A percentile compares a stretch with the other conserved stretches of the same genome.
phyloP scores from a whole-genome alignment of 148 eudicot species.

The Silene conica region DNA sequence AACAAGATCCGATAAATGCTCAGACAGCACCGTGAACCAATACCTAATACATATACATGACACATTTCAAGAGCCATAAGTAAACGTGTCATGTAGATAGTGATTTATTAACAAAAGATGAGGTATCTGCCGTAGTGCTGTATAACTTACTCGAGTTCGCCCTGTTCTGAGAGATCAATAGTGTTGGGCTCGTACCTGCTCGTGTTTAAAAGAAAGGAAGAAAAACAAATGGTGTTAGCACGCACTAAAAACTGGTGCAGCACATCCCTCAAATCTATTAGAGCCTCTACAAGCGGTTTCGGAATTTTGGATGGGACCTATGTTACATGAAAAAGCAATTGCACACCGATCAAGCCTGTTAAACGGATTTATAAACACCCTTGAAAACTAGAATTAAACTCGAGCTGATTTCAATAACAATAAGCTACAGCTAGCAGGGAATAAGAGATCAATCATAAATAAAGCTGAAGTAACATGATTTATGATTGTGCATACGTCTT shows the following conservation, averaged over 20 bases:
- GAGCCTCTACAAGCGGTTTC: background rate
- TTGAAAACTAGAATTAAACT: background rate
- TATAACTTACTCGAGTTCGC: constrained; percentile 80
- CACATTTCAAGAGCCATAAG: background rate
- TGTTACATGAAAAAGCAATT: background rate
- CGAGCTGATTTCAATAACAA: background rate
- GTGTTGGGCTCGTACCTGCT: constrained; percentile 95
- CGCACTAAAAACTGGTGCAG: background rate
- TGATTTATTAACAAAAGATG: background rate
- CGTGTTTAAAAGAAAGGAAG: background rate
- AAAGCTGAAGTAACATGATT: background rate
- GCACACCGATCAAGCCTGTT: background rate
- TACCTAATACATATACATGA: constrained; percentile 40
- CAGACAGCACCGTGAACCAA: constrained; percentile 88
- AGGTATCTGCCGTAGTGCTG: background rate
- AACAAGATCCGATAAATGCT: constrained; percentile 91
- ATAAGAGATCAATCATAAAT: background rate
- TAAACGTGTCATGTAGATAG: background rate
- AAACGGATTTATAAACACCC: constrained; percentile 4
- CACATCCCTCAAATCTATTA: background rate
- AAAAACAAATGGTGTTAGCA: background rate
- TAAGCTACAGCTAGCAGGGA: background rate
- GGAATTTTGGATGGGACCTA: background rate
- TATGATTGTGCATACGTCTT: constrained; percentile 54
- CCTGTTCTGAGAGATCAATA: constrained; percentile 76